Evolutionary conservation across 2,329 filamentous ascomycete species (phyloP), one percentile per base, ranked within the genome.

Genomic region (Biscogniauxia marginata): DNA sequence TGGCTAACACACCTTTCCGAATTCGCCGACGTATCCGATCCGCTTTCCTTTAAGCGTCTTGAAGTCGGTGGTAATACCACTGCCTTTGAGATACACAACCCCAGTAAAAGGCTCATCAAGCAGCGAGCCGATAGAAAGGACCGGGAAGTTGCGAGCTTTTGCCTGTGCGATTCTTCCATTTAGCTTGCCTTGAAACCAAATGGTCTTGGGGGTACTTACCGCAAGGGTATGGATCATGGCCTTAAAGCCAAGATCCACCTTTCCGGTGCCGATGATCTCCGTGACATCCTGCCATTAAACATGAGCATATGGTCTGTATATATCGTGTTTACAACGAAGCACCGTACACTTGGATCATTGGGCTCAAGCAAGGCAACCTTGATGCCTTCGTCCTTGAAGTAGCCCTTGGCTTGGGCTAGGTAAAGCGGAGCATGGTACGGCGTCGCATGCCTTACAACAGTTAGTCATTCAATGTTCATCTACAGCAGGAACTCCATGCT

Each of bases 161-260:
- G 88, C 88, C 84, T 87, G 58, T 1, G 34, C 1, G 13, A 46
- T 34, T 13, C 51, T 53, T 58, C 20, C 50, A 49, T 3, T 60
- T 49, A 56, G 51, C 22, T 34, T 39, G 8, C 13, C 24, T 21
- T 19, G 2, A n/a, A 21, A 2, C 11, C 2, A 25, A 30, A 2
- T 44, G 7, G 13, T 19, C 7, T 8, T 3, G 16, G 11, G 7
- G 4, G 7, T 11, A 71, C 78, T 60, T 74, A 87, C 85, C 54
- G 88, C 88, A 57, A 92, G 81, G 7, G 88, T 91, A 69, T 92
- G 89, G 64, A 92, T 92, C 88, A 92, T 91, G 62, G 89, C 88
- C 74, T 91, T 92, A 81, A 90, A 91, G 46, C 88, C 89, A 67
- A 91, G 83, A 68, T 91, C 88, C 50, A 90, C 85, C 69, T 90